Conservation (phyloP, 176 grass and related monocot genomes). For the Cocos nucifera region DNA sequence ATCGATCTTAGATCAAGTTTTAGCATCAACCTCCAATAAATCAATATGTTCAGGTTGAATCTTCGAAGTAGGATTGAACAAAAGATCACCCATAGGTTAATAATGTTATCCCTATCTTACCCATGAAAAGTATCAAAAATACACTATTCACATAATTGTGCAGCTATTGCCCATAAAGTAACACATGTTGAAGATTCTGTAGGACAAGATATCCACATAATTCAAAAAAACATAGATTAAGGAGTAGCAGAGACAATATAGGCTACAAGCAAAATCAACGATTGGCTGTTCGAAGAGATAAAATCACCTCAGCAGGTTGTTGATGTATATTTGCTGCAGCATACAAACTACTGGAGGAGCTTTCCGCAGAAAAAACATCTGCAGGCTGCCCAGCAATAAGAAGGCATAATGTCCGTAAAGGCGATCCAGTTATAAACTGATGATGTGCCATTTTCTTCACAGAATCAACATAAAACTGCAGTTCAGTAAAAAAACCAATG, state of each 20-base stretch:
- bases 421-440: slow-evolving; percentile 78
- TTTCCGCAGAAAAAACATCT: slow-evolving; percentile 74
- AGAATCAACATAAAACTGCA: slow-evolving; percentile 89
- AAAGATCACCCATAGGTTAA: too few species aligned
- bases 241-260: neutral
- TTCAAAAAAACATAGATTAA: neutral
- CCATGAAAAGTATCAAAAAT: too few species aligned
- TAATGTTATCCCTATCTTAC: too few species aligned
- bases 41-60: too few species aligned
- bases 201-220: too few species aligned
- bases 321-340: slow-evolving; percentile 25
- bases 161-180: too few species aligned
- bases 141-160: too few species aligned
- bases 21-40: too few species aligned
- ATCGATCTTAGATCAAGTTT: neutral
- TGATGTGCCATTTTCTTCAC: slow-evolving; percentile 95
- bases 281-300: too few species aligned
- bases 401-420: slow-evolving; percentile 84
- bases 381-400: slow-evolving; percentile 95
- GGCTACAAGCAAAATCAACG: too few species aligned
- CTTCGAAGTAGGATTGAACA: too few species aligned
- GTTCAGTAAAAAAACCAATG: neutral
- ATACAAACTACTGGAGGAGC: slow-evolving; percentile 27
- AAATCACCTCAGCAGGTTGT: slow-evolving; percentile 67
- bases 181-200: too few species aligned